These are phyloP conservation scores for Thuja plicata DNA, from an alignment of 83 land plant genomes.

Conservation along the genomic window DNA sequence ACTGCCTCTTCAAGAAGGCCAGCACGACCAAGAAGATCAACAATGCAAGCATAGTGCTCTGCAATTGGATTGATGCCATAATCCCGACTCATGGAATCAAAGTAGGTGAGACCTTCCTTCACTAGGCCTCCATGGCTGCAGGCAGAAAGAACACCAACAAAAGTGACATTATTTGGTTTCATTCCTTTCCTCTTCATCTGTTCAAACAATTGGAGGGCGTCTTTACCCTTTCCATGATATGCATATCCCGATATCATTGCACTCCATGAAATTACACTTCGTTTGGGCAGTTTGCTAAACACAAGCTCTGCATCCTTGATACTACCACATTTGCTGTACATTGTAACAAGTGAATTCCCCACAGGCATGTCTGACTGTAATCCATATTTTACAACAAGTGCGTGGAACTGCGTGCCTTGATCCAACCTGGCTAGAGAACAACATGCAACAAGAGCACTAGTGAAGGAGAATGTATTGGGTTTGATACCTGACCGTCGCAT, in stretches of 20 bases:
- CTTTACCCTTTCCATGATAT: conserved; percentile 44
- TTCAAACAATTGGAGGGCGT: conserved; percentile 30
- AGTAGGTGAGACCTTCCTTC: conserved; percentile 34
- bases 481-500: conserved; percentile 2
- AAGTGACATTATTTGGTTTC: conserved; percentile 53
- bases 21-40: conserved; percentile 67
- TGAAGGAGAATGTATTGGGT: not conserved
- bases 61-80: conserved; percentile 28
- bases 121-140: conserved; percentile 61
- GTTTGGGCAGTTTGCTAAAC: conserved; percentile 25
- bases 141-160: conserved; percentile 56
- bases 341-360: conserved; percentile 47
- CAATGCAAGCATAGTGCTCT: conserved; percentile 51
- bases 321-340: conserved; percentile 61
- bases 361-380: not conserved
- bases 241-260: conserved; percentile 50
- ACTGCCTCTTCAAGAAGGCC: conserved; percentile 44
- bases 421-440: not conserved
- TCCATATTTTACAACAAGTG: not conserved
- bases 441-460: not conserved
- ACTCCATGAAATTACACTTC: conserved; percentile 52
- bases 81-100: conserved; percentile 30
- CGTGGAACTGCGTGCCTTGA: conserved; percentile 14
- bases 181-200: conserved; percentile 39
- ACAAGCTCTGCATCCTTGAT: conserved; percentile 44